Base-by-base conservation (phyloP, 176 grass and related monocot species). In the Carex parvula region DNA sequence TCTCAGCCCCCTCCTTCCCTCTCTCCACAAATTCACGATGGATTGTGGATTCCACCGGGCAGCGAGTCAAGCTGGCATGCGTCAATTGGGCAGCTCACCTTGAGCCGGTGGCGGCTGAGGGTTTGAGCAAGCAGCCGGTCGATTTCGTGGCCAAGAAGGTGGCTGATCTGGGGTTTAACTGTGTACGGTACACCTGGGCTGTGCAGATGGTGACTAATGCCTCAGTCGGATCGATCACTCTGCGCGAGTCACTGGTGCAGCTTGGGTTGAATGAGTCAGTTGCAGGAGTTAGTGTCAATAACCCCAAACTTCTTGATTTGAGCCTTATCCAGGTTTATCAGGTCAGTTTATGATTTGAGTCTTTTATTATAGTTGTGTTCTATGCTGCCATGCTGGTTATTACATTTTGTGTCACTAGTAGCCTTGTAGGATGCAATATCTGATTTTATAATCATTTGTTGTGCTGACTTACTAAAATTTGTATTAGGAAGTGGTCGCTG, bases 21-120 rank as follows among this genome's bases (percentile, higher is more conserved):
- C 90, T 94, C 15, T 97, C 87, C 3, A 91, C 95, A 26, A 44
- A 60, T 74, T 92, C 92, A 80, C 81, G 95, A 78, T 97, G 95
- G 95, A 84, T 97, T 79, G 84, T 97, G 53, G 89, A 83, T 56
- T 82, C 78, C 18, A 65, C 86, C 8, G 90, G 92, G 33, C 85
- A 79, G 81, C 87, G 92, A 60, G 92, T 94, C 77, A 97, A 97
- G 89, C 92, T 97, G 71, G 90, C 86, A 8, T 97, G 92, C 81
- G 92, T 91, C 64, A 97, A 92, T 87, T 97, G 95, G 92, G 89
- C 84, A 64, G 82, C 95, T 44, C 95, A 94, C 87, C 87, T 98
- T 84, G 92, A 98, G 88, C 91, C 91, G 11, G 88, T 82, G 22
- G 87, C 87, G 2, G 95, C 91, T 61, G 95, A 98, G 88, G 95